phyloP scores from a whole-genome alignment of 176 grass and related monocot genomes.

The Oryza rufipogon region DNA sequence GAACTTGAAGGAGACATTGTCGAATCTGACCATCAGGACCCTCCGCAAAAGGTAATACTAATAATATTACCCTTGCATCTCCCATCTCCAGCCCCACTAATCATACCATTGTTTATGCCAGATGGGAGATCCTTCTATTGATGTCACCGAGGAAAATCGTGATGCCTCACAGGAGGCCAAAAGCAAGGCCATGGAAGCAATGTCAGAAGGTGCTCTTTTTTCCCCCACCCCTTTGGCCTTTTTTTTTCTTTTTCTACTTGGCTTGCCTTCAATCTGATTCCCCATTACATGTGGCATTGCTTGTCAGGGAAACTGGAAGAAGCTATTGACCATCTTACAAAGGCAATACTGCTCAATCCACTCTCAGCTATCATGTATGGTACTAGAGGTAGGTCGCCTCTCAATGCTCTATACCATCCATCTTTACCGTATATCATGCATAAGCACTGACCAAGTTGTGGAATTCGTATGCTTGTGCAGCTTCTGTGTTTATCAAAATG shows the following conservation, averaged over 20 bases:
- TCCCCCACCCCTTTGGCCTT: neutral
- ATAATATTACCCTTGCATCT: neutral
- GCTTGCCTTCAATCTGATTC: neutral
- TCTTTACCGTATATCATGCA: neutral
- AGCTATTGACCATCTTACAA: conserved; percentile 87
- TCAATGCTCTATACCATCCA: conserved; percentile 7
- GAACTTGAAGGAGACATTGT: conserved; percentile 87
- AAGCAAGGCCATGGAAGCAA: conserved; percentile 82
- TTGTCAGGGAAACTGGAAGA: conserved; percentile 75
- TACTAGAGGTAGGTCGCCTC: conserved; percentile 62
- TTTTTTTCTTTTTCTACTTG: neutral
- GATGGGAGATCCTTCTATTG: conserved; percentile 84
- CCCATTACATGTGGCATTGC: neutral
- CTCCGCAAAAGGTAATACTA: conserved; percentile 71
- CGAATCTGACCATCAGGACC: conserved; percentile 81
- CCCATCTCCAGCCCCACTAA: neutral
- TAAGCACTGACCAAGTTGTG: neutral
- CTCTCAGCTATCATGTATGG: conserved; percentile 97
- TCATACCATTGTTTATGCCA: conserved; percentile 24
- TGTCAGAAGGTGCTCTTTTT: conserved; percentile 68
- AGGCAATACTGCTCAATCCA: conserved; percentile 82
- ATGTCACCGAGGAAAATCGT: conserved; percentile 88
- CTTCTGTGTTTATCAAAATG: conserved; percentile 94
- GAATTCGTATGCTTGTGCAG: conserved; percentile 45
- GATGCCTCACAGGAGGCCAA: conserved; percentile 90